Conservation (phyloP, 345 rosid genomes). For the Sonneratia alba region DNA sequence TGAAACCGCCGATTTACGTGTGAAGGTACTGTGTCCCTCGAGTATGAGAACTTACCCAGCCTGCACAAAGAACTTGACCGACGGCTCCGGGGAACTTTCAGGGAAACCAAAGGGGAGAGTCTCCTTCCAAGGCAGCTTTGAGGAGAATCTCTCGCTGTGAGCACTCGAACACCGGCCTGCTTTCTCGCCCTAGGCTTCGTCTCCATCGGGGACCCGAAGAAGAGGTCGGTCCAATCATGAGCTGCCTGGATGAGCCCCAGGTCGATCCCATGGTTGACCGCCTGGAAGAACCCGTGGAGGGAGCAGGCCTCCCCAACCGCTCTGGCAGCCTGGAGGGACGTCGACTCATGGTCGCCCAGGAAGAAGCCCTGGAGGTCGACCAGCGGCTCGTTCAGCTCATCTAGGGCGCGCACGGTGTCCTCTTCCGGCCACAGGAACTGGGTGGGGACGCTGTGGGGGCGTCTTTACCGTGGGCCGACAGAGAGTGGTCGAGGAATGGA, state of each 20-base stretch:
- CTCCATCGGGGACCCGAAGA: conserved; percentile 26
- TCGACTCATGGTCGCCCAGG: conserved; percentile 26
- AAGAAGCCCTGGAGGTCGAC: conserved; percentile 40
- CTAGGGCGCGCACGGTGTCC: conserved; percentile 17
- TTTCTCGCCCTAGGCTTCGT: conserved; percentile 25
- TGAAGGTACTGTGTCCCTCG: background rate
- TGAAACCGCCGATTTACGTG: background rate
- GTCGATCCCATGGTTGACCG: conserved; percentile 51
- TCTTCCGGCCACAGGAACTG: conserved; percentile 39
- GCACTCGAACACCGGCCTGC: conserved; percentile 31
- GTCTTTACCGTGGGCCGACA: background rate
- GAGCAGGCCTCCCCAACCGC: conserved; percentile 35
- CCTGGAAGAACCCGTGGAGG: conserved; percentile 56
- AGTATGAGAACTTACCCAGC: conserved; percentile 23
- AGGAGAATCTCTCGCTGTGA: conserved; percentile 35
- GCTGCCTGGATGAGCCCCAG: conserved; percentile 25
- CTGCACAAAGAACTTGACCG: conserved; percentile 19
- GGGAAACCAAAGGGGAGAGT: conserved; percentile 31
- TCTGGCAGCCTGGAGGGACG: conserved; percentile 15
- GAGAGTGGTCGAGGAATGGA: background rate
- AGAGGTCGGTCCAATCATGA: conserved; percentile 13
- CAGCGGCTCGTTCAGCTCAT: conserved; percentile 34
- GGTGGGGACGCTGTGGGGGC: conserved; percentile 11
- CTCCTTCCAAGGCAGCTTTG: conserved; percentile 66
- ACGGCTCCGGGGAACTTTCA: background rate